Evolutionary conservation across 2,329 filamentous ascomycete species (phyloP).

Genomic region (Capronia americana): DNA sequence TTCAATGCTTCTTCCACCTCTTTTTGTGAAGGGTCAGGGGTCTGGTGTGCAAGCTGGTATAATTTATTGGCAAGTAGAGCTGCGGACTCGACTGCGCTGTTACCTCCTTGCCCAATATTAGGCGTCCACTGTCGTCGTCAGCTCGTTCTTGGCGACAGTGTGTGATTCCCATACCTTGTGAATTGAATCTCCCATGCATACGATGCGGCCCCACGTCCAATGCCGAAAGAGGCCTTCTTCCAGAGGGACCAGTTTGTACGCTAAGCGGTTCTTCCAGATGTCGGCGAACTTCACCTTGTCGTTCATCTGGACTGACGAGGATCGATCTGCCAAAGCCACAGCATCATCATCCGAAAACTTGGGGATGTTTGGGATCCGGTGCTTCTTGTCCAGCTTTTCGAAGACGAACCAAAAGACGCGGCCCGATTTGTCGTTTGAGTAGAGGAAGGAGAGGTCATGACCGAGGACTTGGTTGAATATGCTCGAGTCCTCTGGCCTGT

Average conservation of each 20-base stretch:
- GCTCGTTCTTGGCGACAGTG: background rate
- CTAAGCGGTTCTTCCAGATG: slow-evolving; percentile 39
- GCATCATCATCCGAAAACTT: slow-evolving; percentile 40
- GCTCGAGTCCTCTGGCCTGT: slow-evolving; percentile 33
- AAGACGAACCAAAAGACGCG: slow-evolving; percentile 43
- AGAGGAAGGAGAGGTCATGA: slow-evolving; percentile 35
- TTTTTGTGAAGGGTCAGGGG: background rate
- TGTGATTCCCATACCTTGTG: slow-evolving; percentile 39
- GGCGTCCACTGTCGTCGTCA: slow-evolving; percentile 38
- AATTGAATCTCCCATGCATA: slow-evolving; percentile 42
- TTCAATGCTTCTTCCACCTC: slow-evolving; percentile 1
- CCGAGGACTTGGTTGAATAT: slow-evolving; percentile 34
- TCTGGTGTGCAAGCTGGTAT: slow-evolving; percentile 5
- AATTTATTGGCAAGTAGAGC: slow-evolving; percentile 47
- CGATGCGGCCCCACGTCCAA: slow-evolving; percentile 41
- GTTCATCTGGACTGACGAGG: slow-evolving; percentile 30
- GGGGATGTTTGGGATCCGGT: slow-evolving; percentile 38
- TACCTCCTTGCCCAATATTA: slow-evolving; percentile 50
- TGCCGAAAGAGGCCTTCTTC: slow-evolving; percentile 41
- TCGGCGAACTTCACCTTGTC: slow-evolving; percentile 37
- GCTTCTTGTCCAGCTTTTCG: slow-evolving; percentile 39
- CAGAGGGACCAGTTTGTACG: slow-evolving; percentile 38
- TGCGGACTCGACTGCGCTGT: slow-evolving; percentile 51
- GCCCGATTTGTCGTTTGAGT: slow-evolving; percentile 37
- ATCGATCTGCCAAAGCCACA: slow-evolving; percentile 17